These are phyloP conservation scores for Candida fluviatilis DNA, from an alignment of 805 yeast species.

Conservation along the genomic window DNA sequence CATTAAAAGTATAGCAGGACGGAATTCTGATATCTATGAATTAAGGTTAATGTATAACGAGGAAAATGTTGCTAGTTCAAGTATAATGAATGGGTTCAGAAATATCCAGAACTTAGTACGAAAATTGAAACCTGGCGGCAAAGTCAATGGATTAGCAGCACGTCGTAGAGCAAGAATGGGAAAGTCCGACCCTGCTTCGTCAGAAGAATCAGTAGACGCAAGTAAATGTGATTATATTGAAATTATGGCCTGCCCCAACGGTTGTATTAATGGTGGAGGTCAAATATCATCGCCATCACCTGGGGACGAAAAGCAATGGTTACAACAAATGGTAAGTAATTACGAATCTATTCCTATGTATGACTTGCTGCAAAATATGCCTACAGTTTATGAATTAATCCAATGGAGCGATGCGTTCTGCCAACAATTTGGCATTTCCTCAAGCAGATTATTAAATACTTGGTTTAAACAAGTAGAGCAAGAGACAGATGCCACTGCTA, in stretches of 20 bases:
- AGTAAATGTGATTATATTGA: conserved; percentile 76
- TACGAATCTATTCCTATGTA: conserved; percentile 30
- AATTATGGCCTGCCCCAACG: conserved; percentile 98
- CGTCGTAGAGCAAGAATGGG: conserved; percentile 40
- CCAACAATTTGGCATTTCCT: conserved; percentile 21
- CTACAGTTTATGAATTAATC: conserved; percentile 13
- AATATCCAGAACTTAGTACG: conserved; percentile 93
- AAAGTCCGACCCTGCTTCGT: conserved; percentile 11
- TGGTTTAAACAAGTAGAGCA: conserved; percentile 49
- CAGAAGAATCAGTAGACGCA: conserved; percentile 50
- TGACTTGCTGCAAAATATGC: conserved; percentile 5
- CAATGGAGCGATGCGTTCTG: conserved; percentile 35
- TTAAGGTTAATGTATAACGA: conserved; percentile 46
- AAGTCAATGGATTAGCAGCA: conserved; percentile 37
- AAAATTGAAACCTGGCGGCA: conserved; percentile 50
- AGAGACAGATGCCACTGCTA: conserved; percentile 44
- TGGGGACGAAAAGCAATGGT: conserved; percentile 41
- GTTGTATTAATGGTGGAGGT: conserved; percentile 97
- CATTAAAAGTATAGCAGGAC: conserved; percentile 50
- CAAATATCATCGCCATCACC: conserved; percentile 54
- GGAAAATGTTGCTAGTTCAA: conserved; percentile 47
- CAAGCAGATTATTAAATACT: conserved; percentile 40
- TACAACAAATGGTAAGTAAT: conserved; percentile 27
- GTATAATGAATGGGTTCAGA: conserved; percentile 81
- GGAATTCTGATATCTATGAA: conserved; percentile 76